A percentile compares a stretch with the other conserved stretches of the same genome.
Conservation (phyloP, 805 yeast genomes). For the Alloascoidea hylecoeti region DNA sequence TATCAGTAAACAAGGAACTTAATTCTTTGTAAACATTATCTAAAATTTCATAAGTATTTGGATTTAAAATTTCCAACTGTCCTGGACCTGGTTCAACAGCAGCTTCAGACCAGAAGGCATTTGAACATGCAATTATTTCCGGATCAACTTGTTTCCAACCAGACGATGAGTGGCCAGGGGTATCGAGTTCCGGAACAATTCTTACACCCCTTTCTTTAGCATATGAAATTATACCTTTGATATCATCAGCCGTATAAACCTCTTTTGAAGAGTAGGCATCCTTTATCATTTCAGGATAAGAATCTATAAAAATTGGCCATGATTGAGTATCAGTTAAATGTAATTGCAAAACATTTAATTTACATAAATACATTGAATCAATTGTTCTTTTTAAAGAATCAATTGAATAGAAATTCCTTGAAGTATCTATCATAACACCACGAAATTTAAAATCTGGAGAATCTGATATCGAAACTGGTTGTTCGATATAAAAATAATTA, state of each 20-base stretch:
- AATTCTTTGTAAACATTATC: conserved; percentile 20
- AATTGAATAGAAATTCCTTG: conserved; percentile 20
- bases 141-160: conserved; percentile 23
- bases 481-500: conserved; percentile 16
- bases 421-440: conserved; percentile 25
- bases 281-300: conserved; percentile 22
- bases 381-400: conserved; percentile 19
- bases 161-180: conserved; percentile 26
- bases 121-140: conserved; percentile 18
- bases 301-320: conserved; percentile 22
- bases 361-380: conserved; percentile 22
- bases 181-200: conserved; percentile 25
- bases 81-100: conserved; percentile 26
- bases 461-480: conserved; percentile 19
- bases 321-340: conserved; percentile 25
- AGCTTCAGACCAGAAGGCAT: conserved; percentile 18
- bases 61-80: conserved; percentile 21
- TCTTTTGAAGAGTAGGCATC: conserved; percentile 23
- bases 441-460: conserved; percentile 22
- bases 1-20: conserved; percentile 18
- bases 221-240: conserved; percentile 17
- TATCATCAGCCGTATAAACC: conserved; percentile 16
- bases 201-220: conserved; percentile 23
- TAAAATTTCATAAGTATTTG: conserved; percentile 20
- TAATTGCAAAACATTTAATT: conserved; percentile 27